Evolutionary conservation across 805 yeast genomes (phyloP).

Genomic region (Osmozyma mogii): DNA sequence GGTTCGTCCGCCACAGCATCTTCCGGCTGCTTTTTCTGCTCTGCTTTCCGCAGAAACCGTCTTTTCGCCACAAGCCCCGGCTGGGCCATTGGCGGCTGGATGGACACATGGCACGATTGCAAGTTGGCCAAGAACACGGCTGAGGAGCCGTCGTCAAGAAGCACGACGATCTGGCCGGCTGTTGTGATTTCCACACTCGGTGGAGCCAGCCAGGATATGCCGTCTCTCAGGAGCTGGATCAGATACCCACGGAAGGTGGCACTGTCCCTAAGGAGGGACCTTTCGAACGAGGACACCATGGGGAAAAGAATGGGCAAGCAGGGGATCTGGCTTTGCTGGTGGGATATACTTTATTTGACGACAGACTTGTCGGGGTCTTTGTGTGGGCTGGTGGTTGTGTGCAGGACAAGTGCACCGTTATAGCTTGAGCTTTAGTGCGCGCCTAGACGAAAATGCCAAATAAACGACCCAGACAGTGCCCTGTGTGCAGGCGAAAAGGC

Average conservation of each 20-base stretch:
- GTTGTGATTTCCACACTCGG: constrained; percentile 22
- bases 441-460: not conserved
- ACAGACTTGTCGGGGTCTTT: constrained; percentile 1
- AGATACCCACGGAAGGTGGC: constrained; percentile 27
- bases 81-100: constrained; percentile 20
- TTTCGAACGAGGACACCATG: constrained; percentile 23
- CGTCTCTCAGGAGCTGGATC: constrained; percentile 30
- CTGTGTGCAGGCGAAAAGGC: too few species aligned
- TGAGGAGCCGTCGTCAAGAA: constrained; percentile 22
- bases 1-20: constrained; percentile 22
- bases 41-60: too few species aligned
- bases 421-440: not conserved
- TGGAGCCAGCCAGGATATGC: constrained; percentile 27
- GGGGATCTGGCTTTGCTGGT: constrained; percentile 3
- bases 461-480: constrained; percentile 2
- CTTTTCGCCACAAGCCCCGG: too few species aligned
- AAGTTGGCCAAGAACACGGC: constrained; percentile 25
- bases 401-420: not conserved
- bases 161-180: constrained; percentile 26
- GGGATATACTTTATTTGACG: not conserved
- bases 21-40: too few species aligned
- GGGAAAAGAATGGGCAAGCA: not conserved
- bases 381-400: constrained; percentile 1
- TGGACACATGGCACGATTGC: constrained; percentile 34
- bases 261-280: constrained; percentile 23